Evolutionary conservation across 208 protist species (phyloP).

Genomic region (Trypanosomatidae sp.): DNA sequence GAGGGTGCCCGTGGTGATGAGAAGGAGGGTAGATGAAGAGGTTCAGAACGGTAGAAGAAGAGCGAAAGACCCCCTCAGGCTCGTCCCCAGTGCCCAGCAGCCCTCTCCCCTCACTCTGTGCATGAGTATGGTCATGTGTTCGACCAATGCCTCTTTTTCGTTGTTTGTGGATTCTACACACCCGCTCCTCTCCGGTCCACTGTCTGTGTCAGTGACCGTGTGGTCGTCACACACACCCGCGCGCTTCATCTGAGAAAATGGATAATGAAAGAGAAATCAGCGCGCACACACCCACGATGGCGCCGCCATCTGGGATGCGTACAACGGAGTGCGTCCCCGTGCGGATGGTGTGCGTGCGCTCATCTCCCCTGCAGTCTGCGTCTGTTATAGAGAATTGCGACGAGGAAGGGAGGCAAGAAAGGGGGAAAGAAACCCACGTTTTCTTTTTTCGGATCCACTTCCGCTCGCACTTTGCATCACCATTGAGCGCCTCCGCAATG

Average conservation of each 20-base stretch:
- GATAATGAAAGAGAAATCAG: neutral
- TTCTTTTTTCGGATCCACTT: neutral
- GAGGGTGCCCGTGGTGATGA: neutral
- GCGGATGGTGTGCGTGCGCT: neutral
- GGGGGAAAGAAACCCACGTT: neutral
- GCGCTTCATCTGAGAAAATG: neutral
- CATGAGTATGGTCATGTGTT: neutral
- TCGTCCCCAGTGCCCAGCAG: neutral
- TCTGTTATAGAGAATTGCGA: neutral
- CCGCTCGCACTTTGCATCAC: neutral
- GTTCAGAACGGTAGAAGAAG: neutral
- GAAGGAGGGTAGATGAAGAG: neutral
- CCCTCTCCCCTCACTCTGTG: neutral
- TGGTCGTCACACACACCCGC: neutral
- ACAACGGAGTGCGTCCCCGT: neutral
- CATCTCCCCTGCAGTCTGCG: neutral
- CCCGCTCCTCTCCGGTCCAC: slow-evolving; percentile 1
- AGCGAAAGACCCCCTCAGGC: neutral
- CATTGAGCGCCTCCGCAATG: neutral
- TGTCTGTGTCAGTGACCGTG: neutral
- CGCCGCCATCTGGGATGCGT: neutral
- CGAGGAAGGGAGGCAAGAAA: neutral
- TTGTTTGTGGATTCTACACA: neutral
- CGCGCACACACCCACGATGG: neutral
- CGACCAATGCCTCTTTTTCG: neutral